Conservation (phyloP, 2,329 filamentous ascomycete species). For the Colletotrichum tabaci region DNA sequence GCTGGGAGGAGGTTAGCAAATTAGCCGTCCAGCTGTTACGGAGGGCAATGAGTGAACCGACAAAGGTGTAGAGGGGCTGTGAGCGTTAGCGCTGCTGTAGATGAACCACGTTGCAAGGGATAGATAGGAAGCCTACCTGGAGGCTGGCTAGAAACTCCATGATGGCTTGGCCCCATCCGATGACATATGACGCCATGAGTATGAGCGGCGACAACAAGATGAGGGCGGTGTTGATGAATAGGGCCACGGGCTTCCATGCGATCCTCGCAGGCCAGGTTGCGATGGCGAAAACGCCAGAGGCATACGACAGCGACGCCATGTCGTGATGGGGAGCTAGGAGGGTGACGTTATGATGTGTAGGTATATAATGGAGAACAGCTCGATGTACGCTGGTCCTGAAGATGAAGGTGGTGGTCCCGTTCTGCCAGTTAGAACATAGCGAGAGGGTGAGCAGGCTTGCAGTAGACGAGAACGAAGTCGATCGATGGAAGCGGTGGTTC, state of each 20-base stretch:
- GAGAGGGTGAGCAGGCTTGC: neutral
- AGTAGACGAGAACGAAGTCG: neutral
- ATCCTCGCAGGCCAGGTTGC: constrained; percentile 51
- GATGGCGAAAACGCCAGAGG: constrained; percentile 39
- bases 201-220: constrained; percentile 56
- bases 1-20: constrained; percentile 49
- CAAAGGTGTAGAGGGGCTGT: constrained; percentile 61
- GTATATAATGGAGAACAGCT: constrained; percentile 5
- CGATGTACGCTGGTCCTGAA: neutral
- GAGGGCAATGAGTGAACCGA: constrained; percentile 46
- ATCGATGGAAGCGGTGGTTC: neutral
- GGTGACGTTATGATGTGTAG: neutral
- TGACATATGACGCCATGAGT: constrained; percentile 51
- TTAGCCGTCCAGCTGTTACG: constrained; percentile 46
- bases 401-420: neutral
- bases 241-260: constrained; percentile 47
- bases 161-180: constrained; percentile 45
- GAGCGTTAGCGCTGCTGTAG: neutral
- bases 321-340: neutral
- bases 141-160: constrained; percentile 51
- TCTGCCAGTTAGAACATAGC: constrained; percentile 9
- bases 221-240: constrained; percentile 47
- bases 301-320: constrained; percentile 33
- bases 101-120: constrained; percentile 26
- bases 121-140: constrained; percentile 50